These are phyloP conservation scores for Talaromyces sp. DNA, from an alignment of 2,329 filamentous ascomycete genomes.

Conservation along the genomic window DNA sequence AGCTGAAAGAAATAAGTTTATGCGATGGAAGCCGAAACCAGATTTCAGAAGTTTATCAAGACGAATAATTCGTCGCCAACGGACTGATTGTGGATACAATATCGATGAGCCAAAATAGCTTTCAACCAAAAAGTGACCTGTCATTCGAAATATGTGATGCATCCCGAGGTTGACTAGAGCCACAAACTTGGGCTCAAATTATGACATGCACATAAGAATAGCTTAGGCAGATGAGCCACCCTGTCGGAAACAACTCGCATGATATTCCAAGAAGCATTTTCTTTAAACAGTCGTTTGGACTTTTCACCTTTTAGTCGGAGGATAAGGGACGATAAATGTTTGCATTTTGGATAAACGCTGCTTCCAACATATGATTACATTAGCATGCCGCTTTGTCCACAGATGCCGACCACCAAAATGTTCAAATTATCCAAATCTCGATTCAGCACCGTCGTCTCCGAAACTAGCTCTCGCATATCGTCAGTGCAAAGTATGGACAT, in stretches of 20 bases:
- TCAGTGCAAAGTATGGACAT: constrained; percentile 8
- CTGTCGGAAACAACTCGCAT: background rate
- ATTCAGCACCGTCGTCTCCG: constrained; percentile 14
- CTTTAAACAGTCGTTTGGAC: background rate
- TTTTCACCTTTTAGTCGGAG: background rate
- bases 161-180: background rate
- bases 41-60: background rate
- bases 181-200: background rate
- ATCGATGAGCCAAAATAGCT: background rate
- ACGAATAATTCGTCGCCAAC: background rate
- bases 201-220: background rate
- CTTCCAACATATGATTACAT: background rate
- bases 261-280: background rate
- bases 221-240: background rate
- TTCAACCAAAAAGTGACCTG: background rate
- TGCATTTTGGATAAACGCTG: background rate
- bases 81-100: background rate
- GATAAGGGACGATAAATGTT: background rate
- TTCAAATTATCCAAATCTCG: constrained; percentile 12
- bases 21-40: background rate
- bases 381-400: background rate
- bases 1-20: background rate
- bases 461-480: constrained; percentile 5
- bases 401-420: constrained; percentile 6
- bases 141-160: background rate